Base-by-base conservation (phyloP, 2,329 filamentous ascomycete species). In the Pseudonectria foliicola region DNA sequence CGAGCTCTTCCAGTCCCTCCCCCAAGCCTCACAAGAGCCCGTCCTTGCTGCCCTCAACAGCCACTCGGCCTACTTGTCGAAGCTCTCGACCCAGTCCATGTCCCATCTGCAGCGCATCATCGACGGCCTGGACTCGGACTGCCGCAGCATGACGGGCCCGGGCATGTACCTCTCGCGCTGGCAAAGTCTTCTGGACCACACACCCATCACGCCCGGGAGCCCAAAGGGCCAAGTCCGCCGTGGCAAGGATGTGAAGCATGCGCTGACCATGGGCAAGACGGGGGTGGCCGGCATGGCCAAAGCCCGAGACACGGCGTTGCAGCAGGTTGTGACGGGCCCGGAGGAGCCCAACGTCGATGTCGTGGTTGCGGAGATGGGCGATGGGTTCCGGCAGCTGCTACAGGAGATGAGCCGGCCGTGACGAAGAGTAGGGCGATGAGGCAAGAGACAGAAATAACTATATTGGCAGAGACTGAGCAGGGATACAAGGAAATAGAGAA, bases 81-180 rank as follows among this genome's bases (percentile, higher is more conserved):
- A 62, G 1, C 64, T 86, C 1, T 66, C 73, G 35, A 44, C 57
- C 0, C 63, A 74, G 2, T 85, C 81, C 0, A 57, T 57, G 2
- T 50, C 57, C 1, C 72, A 75, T 2, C 70, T 84, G 40, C 71
- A 77, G 34, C 58, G 60, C 2, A 70, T 86, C 15, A 64, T 85
- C 29, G 65, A 68, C 35, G 50, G 51, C 2, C 42, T 50, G 4
- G 48, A 45, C 27, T 42, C 37, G 13, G 46, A 49, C 18, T 37
- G 43, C 3, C 33, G 63, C 25, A 71, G 39, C 33, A 48, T 71
- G 34, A 68, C 67, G 15, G 83, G 82, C 0, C 83, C 85, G 0
- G 85, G 85, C 2, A 74, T 82, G 30, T 89, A 83, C 52, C 71
- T 88, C 15, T 69, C 75, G 2, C 71, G 77, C 32, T 89, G 85